phyloP scores from a whole-genome alignment of 106 monocot genomes.

The Acanthochlamys bracteata region DNA sequence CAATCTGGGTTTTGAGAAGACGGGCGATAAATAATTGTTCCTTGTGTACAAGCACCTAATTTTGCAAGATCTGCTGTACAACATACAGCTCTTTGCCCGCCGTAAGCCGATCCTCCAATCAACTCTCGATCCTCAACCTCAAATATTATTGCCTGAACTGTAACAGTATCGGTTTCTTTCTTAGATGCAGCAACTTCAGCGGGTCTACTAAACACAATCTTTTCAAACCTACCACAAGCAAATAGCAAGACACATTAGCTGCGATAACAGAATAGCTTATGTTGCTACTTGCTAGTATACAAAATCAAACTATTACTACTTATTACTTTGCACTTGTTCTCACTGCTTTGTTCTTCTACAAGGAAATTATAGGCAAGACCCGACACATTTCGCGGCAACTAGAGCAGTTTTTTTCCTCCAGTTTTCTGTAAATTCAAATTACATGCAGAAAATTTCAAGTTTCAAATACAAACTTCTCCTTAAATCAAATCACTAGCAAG shows the following conservation, averaged over 20 bases:
- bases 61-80: conserved; percentile 95
- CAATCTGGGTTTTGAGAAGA: conserved; percentile 56
- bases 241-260: too few relatives aligned
- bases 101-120: conserved; percentile 92
- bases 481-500: too few relatives aligned
- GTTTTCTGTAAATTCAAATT: too few relatives aligned
- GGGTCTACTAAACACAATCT: neutral
- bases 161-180: conserved; percentile 26
- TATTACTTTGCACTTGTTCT: too few relatives aligned
- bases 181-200: conserved; percentile 29
- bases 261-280: too few relatives aligned
- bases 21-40: conserved; percentile 54
- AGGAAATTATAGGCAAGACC: too few relatives aligned
- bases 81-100: conserved; percentile 86
- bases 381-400: too few relatives aligned
- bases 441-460: too few relatives aligned
- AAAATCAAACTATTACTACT: conserved; percentile 44
- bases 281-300: conserved; percentile 15
- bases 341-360: too few relatives aligned
- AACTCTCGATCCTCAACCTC: conserved; percentile 78
- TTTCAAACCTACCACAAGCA: too few relatives aligned
- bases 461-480: too few relatives aligned
- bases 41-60: conserved; percentile 68
- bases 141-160: conserved; percentile 81
- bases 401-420: too few relatives aligned